Conservation (phyloP, 2,329 filamentous ascomycete species). For the Pestalotiopsis sp. region DNA sequence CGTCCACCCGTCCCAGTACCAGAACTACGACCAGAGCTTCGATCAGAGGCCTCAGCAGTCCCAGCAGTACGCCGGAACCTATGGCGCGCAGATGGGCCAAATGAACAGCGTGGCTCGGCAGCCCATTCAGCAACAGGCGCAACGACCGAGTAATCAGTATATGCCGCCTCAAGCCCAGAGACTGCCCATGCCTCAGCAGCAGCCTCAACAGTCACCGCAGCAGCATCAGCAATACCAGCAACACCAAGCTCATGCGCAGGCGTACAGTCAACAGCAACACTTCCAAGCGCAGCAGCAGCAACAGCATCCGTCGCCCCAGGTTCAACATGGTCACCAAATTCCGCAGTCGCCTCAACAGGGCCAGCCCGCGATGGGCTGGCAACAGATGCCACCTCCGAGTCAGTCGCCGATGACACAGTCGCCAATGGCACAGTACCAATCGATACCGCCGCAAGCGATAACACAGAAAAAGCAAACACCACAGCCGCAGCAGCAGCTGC, state of each 20-base stretch:
- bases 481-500: slow-evolving; percentile 18
- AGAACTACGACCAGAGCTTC: slow-evolving; percentile 30
- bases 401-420: slow-evolving; percentile 18
- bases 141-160: slow-evolving; percentile 7
- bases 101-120: slow-evolving; percentile 10
- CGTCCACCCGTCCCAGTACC: slow-evolving; percentile 21
- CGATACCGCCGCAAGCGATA: slow-evolving; percentile 43
- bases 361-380: slow-evolving; percentile 25
- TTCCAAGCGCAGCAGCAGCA: slow-evolving; percentile 8
- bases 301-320: slow-evolving; percentile 12
- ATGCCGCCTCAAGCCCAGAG: slow-evolving; percentile 8
- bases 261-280: slow-evolving; percentile 13
- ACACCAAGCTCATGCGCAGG: slow-evolving; percentile 9
- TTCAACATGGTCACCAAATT: background rate
- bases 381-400: slow-evolving; percentile 28
- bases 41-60: slow-evolving; percentile 23
- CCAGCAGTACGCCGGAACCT: slow-evolving; percentile 17
- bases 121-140: slow-evolving; percentile 11
- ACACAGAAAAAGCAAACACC: slow-evolving; percentile 16
- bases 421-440: slow-evolving; percentile 33
- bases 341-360: slow-evolving; percentile 5
- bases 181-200: slow-evolving; percentile 11
- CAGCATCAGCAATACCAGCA: slow-evolving; percentile 8
- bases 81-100: slow-evolving; percentile 14
- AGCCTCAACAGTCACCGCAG: slow-evolving; percentile 12